These are phyloP conservation scores for Penicillium sp. DNA, from an alignment of 2,329 filamentous ascomycete genomes.

Conservation along the genomic window DNA sequence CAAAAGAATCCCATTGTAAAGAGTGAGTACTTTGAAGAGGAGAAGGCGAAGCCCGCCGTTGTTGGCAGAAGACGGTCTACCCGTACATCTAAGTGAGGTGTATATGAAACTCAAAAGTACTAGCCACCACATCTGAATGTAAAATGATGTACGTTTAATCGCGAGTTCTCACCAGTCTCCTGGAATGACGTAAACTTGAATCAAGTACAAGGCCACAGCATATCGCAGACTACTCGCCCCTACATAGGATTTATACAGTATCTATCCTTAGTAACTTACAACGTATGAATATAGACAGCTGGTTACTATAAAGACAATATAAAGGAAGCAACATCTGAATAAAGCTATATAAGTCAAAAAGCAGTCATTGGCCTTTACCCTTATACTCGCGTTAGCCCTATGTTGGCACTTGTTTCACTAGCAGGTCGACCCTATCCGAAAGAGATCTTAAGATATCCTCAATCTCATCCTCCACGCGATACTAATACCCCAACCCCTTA, in stretches of 20 bases:
- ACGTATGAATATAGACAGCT: background rate
- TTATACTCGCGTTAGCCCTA: background rate
- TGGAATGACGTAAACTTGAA: background rate
- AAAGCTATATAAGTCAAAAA: background rate
- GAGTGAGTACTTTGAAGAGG: constrained; percentile 18
- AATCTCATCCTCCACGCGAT: constrained; percentile 11
- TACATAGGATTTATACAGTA: background rate
- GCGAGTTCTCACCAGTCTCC: background rate
- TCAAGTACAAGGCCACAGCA: background rate
- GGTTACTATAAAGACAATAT: background rate
- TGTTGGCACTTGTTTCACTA: background rate
- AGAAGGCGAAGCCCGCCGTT: constrained; percentile 7
- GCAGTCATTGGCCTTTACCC: background rate
- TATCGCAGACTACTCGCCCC: background rate
- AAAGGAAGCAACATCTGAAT: background rate
- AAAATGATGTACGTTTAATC: background rate
- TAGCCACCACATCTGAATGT: background rate
- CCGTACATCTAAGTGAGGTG: constrained; percentile 11
- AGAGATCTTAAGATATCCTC: constrained; percentile 11
- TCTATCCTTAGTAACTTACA: background rate
- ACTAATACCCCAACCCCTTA: constrained; percentile 9
- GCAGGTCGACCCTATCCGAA: background rate
- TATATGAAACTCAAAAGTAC: background rate
- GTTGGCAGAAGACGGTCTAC: constrained; percentile 26
- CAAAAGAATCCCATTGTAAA: constrained; percentile 20